A percentile compares a stretch with the other conserved stretches of the same genome.
Conservation (phyloP, 2,329 filamentous ascomycete genomes). For the Lachnellula subtilissima region DNA sequence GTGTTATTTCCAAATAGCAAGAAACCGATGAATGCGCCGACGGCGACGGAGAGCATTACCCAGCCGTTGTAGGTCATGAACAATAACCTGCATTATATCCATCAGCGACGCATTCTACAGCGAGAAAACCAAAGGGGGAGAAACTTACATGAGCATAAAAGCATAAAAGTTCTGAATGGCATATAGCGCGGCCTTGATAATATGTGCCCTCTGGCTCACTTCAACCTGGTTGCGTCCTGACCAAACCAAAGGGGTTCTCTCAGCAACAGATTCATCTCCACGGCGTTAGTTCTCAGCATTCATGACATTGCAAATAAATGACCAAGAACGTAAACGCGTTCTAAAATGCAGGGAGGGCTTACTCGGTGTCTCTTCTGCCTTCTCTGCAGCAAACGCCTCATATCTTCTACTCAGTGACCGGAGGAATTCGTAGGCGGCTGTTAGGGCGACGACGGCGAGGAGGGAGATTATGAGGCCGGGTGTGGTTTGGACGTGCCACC, state of each 20-base stretch:
- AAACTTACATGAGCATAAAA: slow-evolving; percentile 96
- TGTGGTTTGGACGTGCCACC: slow-evolving; percentile 79
- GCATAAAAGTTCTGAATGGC: slow-evolving; percentile 95
- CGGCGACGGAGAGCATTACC: slow-evolving; percentile 87
- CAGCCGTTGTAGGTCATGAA: slow-evolving; percentile 99
- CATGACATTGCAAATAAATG: background rate
- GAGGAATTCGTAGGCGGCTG: slow-evolving; percentile 89
- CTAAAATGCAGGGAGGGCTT: slow-evolving; percentile 12
- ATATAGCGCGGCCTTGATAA: slow-evolving; percentile 80
- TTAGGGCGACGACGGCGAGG: slow-evolving; percentile 72
- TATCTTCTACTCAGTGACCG: slow-evolving; percentile 73
- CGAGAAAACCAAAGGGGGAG: background rate
- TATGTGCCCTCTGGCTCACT: slow-evolving; percentile 62
- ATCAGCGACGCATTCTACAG: background rate
- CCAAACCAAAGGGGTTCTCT: slow-evolving; percentile 58
- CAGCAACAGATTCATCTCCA: slow-evolving; percentile 43
- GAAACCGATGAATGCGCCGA: slow-evolving; percentile 88
- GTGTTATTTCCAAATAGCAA: slow-evolving; percentile 70
- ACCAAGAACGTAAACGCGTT: background rate
- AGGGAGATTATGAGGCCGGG: slow-evolving; percentile 76
- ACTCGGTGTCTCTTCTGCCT: slow-evolving; percentile 25
- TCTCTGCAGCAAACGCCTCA: slow-evolving; percentile 46
- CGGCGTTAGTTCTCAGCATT: slow-evolving; percentile 1
- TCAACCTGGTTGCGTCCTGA: slow-evolving; percentile 67
- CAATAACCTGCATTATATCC: slow-evolving; percentile 61